A percentile compares a stretch with the other conserved stretches of the same genome.
phyloP scores from a whole-genome alignment of 78 protist species.

The Bigelowiella natans region DNA sequence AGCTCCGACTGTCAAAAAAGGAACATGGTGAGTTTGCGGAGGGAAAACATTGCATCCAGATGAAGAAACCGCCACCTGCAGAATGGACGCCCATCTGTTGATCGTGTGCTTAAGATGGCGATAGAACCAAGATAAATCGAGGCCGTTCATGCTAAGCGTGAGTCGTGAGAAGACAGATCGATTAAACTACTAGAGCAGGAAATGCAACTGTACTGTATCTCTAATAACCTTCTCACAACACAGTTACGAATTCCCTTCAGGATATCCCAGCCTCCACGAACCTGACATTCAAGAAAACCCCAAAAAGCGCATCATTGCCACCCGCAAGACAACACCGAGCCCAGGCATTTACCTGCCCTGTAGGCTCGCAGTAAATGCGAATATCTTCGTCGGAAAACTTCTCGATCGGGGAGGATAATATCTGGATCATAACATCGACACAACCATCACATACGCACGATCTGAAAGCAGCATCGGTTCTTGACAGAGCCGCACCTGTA shows the following conservation, averaged over 20 bases:
- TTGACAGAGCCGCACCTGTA: neutral
- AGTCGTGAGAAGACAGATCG: too few species aligned
- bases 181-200: too few species aligned
- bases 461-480: too few species aligned
- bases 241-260: neutral
- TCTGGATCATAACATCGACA: neutral
- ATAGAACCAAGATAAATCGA: neutral
- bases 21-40: too few species aligned
- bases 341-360: neutral
- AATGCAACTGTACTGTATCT: too few species aligned
- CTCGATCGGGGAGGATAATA: neutral
- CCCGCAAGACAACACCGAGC: too few species aligned
- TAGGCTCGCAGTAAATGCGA: neutral
- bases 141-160: neutral
- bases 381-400: neutral
- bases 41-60: too few species aligned
- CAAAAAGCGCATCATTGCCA: too few species aligned
- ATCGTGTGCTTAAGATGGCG: neutral
- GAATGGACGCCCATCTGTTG: neutral
- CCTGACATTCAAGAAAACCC: neutral
- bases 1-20: too few species aligned
- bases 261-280: neutral
- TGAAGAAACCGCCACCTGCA: neutral
- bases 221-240: neutral
- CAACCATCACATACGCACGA: neutral